Evolutionary conservation across 768 basidiomycete species (phyloP).

Genomic region (Tricholoma hemisulphureum): DNA sequence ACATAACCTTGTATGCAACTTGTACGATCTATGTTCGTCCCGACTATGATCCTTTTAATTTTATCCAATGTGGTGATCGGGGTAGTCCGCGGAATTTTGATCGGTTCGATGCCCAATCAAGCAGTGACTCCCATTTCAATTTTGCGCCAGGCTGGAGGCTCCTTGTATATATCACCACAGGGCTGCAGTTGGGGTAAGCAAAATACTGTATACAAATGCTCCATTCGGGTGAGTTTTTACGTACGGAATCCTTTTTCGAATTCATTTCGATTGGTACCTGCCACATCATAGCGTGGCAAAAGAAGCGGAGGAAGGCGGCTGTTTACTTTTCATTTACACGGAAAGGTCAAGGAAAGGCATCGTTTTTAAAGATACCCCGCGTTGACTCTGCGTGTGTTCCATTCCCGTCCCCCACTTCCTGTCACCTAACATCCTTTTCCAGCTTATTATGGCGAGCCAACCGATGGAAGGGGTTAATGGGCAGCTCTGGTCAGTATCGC

Average conservation of each 20-base stretch:
- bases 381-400: conserved; percentile 39
- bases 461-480: conserved; percentile 58
- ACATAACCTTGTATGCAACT: background rate
- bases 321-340: conserved; percentile 50
- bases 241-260: conserved; percentile 39
- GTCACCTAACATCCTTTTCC: conserved; percentile 26
- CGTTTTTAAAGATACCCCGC: conserved; percentile 46
- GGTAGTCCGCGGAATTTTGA: conserved; percentile 31
- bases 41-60: background rate
- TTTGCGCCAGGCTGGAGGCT: background rate
- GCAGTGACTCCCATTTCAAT: background rate
- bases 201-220: background rate
- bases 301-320: conserved; percentile 56
- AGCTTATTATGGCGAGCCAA: conserved; percentile 53
- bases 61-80: conserved; percentile 24
- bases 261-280: conserved; percentile 45
- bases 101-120: conserved; percentile 14
- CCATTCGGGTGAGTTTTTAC: conserved; percentile 42
- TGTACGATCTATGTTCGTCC: background rate
- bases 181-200: background rate
- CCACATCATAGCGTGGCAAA: conserved; percentile 42
- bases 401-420: conserved; percentile 37
- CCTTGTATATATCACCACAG: conserved; percentile 10
- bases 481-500: conserved; percentile 59
- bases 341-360: conserved; percentile 39